Percentiles rank a stretch among this genome's conserved stretches.
These are phyloP conservation scores for Shiraia sp. DNA, from an alignment of 2,329 filamentous ascomycete genomes.

Conservation along the genomic window DNA sequence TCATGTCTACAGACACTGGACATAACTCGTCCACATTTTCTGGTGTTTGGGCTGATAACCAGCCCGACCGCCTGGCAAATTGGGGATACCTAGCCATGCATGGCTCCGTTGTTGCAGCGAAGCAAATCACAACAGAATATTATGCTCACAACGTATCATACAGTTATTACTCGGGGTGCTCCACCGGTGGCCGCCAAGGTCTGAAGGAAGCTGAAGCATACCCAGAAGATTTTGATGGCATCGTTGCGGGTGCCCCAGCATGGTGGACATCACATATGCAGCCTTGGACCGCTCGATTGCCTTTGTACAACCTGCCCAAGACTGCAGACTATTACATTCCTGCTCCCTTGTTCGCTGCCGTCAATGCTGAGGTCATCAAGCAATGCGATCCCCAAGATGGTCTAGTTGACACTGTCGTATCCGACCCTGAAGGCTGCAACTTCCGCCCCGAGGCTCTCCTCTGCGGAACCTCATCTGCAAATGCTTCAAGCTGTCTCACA, in stretches of 20 bases:
- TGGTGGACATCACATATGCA: slow-evolving; percentile 57
- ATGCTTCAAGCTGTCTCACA: slow-evolving; percentile 49
- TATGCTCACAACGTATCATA: slow-evolving; percentile 51
- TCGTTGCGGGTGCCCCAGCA: slow-evolving; percentile 57
- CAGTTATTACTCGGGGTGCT: slow-evolving; percentile 63
- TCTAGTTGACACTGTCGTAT: slow-evolving; percentile 53
- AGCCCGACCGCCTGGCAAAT: slow-evolving; percentile 45
- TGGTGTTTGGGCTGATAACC: slow-evolving; percentile 45
- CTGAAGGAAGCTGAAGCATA: slow-evolving; percentile 58
- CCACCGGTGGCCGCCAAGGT: slow-evolving; percentile 63
- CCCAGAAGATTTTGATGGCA: slow-evolving; percentile 62
- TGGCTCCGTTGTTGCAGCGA: slow-evolving; percentile 54
- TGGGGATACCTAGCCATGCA: slow-evolving; percentile 49
- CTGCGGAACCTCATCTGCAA: slow-evolving; percentile 39
- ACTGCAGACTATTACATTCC: slow-evolving; percentile 52
- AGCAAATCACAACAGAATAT: slow-evolving; percentile 53
- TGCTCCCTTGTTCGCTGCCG: slow-evolving; percentile 47
- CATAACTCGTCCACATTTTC: slow-evolving; percentile 45
- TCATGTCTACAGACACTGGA: slow-evolving; percentile 52
- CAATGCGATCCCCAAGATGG: slow-evolving; percentile 58
- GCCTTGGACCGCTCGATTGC: slow-evolving; percentile 51
- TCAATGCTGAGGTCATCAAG: slow-evolving; percentile 50
- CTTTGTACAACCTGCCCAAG: slow-evolving; percentile 53
- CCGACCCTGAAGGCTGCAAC: slow-evolving; percentile 49
- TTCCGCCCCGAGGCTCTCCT: slow-evolving; percentile 48